These are phyloP conservation scores for Globisporangium camurandrum DNA, from an alignment of 352 stramenopile genomes.

Conservation along the genomic window DNA sequence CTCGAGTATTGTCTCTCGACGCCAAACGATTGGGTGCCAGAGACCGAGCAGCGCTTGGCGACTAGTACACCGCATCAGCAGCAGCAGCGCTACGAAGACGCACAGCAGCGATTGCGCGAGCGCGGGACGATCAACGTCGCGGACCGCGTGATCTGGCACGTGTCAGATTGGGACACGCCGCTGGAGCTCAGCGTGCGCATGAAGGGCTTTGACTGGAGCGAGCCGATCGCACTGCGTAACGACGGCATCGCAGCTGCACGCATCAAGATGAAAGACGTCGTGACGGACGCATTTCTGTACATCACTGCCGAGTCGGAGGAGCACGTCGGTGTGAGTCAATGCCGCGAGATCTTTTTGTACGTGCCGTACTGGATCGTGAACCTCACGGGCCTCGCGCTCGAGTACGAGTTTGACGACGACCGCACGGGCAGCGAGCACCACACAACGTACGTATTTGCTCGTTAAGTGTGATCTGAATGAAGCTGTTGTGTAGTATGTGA, in stretches of 20 bases:
- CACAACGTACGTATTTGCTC: constrained; percentile 33
- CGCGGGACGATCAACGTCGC: constrained; percentile 70
- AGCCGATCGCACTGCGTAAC: constrained; percentile 44
- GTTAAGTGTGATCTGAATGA: background rate
- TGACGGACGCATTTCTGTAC: constrained; percentile 66
- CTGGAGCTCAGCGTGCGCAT: constrained; percentile 73
- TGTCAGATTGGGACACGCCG: constrained; percentile 70
- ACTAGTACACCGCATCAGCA: constrained; percentile 25
- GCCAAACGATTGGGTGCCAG: constrained; percentile 60
- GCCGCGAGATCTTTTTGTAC: constrained; percentile 71
- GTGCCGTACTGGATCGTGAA: constrained; percentile 88
- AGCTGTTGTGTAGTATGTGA: no score
- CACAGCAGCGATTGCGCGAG: constrained; percentile 67
- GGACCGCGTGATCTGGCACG: constrained; percentile 77
- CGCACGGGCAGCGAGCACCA: constrained; percentile 54
- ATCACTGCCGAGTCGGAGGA: constrained; percentile 63
- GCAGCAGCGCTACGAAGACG: constrained; percentile 65
- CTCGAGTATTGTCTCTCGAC: constrained; percentile 72
- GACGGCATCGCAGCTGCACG: constrained; percentile 45
- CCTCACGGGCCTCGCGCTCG: constrained; percentile 71
- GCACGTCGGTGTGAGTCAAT: constrained; percentile 40
- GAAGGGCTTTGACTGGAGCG: constrained; percentile 84
- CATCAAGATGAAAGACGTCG: constrained; percentile 74
- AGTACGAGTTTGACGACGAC: constrained; percentile 82
- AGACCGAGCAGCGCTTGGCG: constrained; percentile 24